Evolutionary conservation across 2,329 filamentous ascomycete genomes (phyloP).

Genomic region (Fusarium praegraminearum): DNA sequence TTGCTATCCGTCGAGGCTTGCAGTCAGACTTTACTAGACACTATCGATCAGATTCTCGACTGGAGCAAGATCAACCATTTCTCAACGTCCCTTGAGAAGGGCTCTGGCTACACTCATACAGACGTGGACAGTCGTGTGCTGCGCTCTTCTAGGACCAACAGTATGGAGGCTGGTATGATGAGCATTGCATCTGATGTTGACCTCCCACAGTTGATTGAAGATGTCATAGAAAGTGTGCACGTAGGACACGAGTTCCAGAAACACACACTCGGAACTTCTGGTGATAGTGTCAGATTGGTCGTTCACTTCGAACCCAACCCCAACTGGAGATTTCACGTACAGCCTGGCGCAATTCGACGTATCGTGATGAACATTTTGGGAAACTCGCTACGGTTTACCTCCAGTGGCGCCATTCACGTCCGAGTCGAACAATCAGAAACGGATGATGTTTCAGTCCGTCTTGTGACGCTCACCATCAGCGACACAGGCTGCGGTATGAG

Average conservation of each 20-base stretch:
- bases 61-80: conserved; percentile 15
- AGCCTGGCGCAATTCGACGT: not conserved
- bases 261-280: not conserved
- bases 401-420: not conserved
- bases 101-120: not conserved
- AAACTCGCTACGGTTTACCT: not conserved
- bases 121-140: not conserved
- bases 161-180: not conserved
- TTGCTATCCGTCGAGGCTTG: not conserved
- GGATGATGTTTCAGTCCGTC: not conserved
- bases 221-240: not conserved
- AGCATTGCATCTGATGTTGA: not conserved
- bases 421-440: not conserved
- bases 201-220: not conserved
- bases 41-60: conserved; percentile 4
- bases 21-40: not conserved
- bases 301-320: not conserved
- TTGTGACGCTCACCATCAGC: not conserved
- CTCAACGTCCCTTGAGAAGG: not conserved
- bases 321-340: not conserved
- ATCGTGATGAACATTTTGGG: not conserved
- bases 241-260: conserved; percentile 7
- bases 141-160: not conserved
- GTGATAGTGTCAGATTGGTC: fast-evolving
- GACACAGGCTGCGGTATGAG: conserved; percentile 9